Conservation (phyloP, 164 flowering plant genomes). For the Warburgia ugandensis region DNA sequence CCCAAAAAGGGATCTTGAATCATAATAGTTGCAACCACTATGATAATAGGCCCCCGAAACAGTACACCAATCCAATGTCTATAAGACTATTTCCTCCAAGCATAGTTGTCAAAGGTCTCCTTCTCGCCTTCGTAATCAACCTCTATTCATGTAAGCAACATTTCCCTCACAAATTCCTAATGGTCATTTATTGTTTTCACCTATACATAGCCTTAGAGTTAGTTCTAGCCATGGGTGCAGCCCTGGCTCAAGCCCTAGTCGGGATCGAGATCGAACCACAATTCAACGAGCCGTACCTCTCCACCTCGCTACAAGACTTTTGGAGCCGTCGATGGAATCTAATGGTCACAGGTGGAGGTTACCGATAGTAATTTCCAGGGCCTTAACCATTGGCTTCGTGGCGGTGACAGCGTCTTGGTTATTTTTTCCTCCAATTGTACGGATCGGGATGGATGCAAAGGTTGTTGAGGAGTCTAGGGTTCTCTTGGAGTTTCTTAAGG, state of each 20-base stretch:
- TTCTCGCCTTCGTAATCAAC: not conserved
- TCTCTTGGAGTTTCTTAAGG: too few species aligned
- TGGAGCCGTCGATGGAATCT: conserved; percentile 14
- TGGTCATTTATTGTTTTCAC: conserved; percentile 17
- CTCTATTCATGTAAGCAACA: conserved; percentile 2
- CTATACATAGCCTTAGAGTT: conserved; percentile 26
- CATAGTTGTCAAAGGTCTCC: conserved; percentile 6
- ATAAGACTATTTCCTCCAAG: conserved; percentile 5
- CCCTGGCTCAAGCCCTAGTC: conserved; percentile 12
- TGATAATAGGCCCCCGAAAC: too few species aligned
- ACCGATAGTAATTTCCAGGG: conserved; percentile 4
- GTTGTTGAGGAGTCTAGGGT: too few species aligned
- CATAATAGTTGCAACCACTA: too few species aligned
- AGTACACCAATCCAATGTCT: too few species aligned
- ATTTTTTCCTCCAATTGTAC: conserved; percentile 34
- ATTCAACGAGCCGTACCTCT: conserved; percentile 8
- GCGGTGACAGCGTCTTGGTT: conserved; percentile 27
- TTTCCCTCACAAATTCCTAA: conserved; percentile 9
- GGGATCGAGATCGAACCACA: conserved; percentile 8
- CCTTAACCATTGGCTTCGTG: conserved; percentile 28
- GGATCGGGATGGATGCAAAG: conserved; percentile 21
- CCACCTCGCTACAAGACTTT: conserved; percentile 11
- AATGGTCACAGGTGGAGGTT: conserved; percentile 7
- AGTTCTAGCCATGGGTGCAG: conserved; percentile 14
- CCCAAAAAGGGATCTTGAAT: too few species aligned